Conservation (phyloP, 2,329 filamentous ascomycete genomes). For the Ophiostoma fasciatum region DNA sequence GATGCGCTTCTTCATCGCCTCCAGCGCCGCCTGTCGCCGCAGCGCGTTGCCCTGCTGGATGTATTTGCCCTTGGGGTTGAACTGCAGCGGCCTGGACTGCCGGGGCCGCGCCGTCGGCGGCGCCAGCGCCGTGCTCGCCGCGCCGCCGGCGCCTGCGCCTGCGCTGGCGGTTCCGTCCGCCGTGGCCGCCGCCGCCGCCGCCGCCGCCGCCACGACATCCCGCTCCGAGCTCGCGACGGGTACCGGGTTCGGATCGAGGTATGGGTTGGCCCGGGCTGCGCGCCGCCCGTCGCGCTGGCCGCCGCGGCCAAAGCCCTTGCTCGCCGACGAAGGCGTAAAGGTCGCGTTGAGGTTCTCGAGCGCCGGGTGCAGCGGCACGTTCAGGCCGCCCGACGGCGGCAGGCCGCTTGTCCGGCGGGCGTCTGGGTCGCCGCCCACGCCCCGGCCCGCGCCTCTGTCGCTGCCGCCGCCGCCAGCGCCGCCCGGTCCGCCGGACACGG, state of each 20-base stretch:
- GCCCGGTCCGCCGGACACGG: slow-evolving; percentile 36
- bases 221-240: slow-evolving; percentile 26
- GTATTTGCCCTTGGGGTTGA: slow-evolving; percentile 95
- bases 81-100: slow-evolving; percentile 62
- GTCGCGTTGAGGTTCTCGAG: slow-evolving; percentile 43
- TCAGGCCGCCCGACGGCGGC: slow-evolving; percentile 42
- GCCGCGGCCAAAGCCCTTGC: slow-evolving; percentile 5
- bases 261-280: slow-evolving; percentile 46
- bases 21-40: slow-evolving; percentile 72
- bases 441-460: slow-evolving; percentile 18
- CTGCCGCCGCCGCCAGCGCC: slow-evolving; percentile 27
- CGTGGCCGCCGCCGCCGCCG: slow-evolving; percentile 36
- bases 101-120: slow-evolving; percentile 40
- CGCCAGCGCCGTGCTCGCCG: slow-evolving; percentile 25
- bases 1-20: slow-evolving; percentile 89
- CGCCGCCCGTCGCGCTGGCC: slow-evolving; percentile 6
- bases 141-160: not conserved
- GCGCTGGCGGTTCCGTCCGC: not conserved
- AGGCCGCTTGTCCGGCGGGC: slow-evolving; percentile 7
- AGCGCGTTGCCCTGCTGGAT: slow-evolving; percentile 86
- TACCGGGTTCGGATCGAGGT: slow-evolving; percentile 59
- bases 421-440: not conserved
- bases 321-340: slow-evolving; percentile 25
- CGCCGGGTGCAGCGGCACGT: slow-evolving; percentile 64
- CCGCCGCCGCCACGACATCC: slow-evolving; percentile 52